phyloP scores from a whole-genome alignment of 441 rosid species.

The Melastoma candidum region DNA sequence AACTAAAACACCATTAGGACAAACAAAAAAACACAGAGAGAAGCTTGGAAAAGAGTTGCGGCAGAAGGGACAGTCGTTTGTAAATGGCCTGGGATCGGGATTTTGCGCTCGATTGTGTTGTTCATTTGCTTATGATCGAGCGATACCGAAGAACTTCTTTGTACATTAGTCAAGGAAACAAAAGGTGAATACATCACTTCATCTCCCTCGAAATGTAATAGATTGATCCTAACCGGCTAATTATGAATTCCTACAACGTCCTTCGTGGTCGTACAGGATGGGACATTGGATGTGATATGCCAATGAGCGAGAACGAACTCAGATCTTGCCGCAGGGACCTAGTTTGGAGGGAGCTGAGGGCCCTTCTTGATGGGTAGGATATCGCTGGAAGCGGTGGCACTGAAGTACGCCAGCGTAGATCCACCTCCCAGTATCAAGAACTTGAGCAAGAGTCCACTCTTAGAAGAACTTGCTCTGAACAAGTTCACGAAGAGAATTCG shows the following conservation, averaged over 20 bases:
- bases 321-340: slow-evolving; percentile 88
- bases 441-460: slow-evolving; percentile 91
- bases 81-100: too few species aligned
- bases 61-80: too few species aligned
- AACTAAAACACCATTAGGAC: too few species aligned
- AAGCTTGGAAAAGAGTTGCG: too few species aligned
- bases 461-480: slow-evolving; percentile 97
- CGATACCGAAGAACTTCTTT: too few species aligned
- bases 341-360: slow-evolving; percentile 85
- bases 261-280: not conserved
- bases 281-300: not conserved
- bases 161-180: too few species aligned
- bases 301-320: slow-evolving; percentile 13
- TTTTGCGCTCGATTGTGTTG: too few species aligned
- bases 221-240: too few species aligned
- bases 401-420: slow-evolving; percentile 55
- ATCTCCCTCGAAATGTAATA: too few species aligned
- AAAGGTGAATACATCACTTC: too few species aligned
- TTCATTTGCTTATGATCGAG: too few species aligned
- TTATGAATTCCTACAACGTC: slow-evolving; percentile 2
- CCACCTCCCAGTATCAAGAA: slow-evolving; percentile 90
- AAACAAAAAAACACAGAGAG: too few species aligned
- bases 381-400: slow-evolving; percentile 64
- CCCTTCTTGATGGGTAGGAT: slow-evolving; percentile 85
- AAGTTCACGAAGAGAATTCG: slow-evolving; percentile 4